A percentile compares a stretch with the other conserved stretches of the same genome.
These are phyloP conservation scores for Colletotrichum sp. DNA, from an alignment of 2,329 filamentous ascomycete genomes.

Conservation along the genomic window DNA sequence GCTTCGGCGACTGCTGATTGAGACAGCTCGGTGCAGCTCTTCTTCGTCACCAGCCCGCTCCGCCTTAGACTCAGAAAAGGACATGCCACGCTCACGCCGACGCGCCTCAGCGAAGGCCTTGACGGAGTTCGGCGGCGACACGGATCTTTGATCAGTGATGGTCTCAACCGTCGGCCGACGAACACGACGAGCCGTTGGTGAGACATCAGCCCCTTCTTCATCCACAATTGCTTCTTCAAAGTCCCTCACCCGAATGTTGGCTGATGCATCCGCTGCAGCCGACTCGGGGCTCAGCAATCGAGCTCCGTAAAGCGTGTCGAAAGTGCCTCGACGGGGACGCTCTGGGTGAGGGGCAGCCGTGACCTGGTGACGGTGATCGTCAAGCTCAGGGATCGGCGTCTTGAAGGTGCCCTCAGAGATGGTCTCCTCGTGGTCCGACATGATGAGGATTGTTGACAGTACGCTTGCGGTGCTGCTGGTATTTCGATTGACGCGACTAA, in stretches of 20 bases:
- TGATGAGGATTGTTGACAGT: slow-evolving; percentile 48
- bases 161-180: slow-evolving; percentile 65
- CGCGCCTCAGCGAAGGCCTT: slow-evolving; percentile 95
- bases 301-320: slow-evolving; percentile 71
- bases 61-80: slow-evolving; percentile 52
- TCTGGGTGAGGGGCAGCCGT: slow-evolving; percentile 65
- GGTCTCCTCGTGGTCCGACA: slow-evolving; percentile 72
- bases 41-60: slow-evolving; percentile 48
- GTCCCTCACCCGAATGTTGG: slow-evolving; percentile 69
- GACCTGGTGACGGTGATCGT: slow-evolving; percentile 81
- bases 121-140: slow-evolving; percentile 94
- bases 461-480: background rate
- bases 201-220: slow-evolving; percentile 64
- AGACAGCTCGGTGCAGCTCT: slow-evolving; percentile 73
- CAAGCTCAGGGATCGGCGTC: slow-evolving; percentile 79
- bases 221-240: slow-evolving; percentile 88
- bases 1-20: slow-evolving; percentile 69
- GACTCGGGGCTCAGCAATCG: slow-evolving; percentile 47
- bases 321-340: slow-evolving; percentile 72
- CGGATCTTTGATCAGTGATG: slow-evolving; percentile 65
- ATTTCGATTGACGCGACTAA: background rate
- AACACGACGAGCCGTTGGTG: slow-evolving; percentile 47
- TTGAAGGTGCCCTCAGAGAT: slow-evolving; percentile 68
- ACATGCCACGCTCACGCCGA: slow-evolving; percentile 78
- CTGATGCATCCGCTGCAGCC: slow-evolving; percentile 19